A percentile compares a stretch with the other conserved stretches of the same genome.
These are phyloP conservation scores for Tagetes patula DNA, from an alignment of 129 eudicot genomes.

Conservation along the genomic window DNA sequence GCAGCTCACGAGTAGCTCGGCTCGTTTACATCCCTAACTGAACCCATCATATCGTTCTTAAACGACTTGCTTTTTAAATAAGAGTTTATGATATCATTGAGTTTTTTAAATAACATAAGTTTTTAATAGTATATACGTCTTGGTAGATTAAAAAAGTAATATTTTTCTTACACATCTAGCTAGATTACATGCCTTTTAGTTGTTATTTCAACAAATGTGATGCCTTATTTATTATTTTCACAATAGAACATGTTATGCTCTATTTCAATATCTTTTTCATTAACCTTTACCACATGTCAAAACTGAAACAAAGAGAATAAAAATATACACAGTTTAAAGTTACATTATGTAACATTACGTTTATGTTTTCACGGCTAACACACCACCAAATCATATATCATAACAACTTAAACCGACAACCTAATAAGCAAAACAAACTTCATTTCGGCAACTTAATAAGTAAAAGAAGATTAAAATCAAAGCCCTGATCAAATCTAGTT, in stretches of 20 bases:
- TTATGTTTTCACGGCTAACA: constrained; percentile 20
- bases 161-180: too few species aligned
- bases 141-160: too few species aligned
- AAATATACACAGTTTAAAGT: constrained; percentile 18
- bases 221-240: neutral
- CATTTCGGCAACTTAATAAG: constrained; percentile 16
- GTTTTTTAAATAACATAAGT: too few species aligned
- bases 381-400: constrained; percentile 12
- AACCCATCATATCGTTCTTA: too few species aligned
- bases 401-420: constrained; percentile 15
- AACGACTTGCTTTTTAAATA: too few species aligned
- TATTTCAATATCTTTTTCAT: neutral
- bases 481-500: constrained; percentile 16
- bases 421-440: constrained; percentile 24
- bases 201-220: neutral
- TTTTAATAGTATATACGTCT: too few species aligned
- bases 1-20: too few species aligned
- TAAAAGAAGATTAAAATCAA: neutral
- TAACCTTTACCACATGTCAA: neutral
- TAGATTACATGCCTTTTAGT: too few species aligned
- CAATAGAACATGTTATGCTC: neutral
- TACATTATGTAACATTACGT: constrained; percentile 12
- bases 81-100: too few species aligned
- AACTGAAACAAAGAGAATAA: neutral
- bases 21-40: too few species aligned